Evolutionary conservation across 2,329 filamentous ascomycete genomes (phyloP).

Genomic region (Ophiostoma triangulosporum): DNA sequence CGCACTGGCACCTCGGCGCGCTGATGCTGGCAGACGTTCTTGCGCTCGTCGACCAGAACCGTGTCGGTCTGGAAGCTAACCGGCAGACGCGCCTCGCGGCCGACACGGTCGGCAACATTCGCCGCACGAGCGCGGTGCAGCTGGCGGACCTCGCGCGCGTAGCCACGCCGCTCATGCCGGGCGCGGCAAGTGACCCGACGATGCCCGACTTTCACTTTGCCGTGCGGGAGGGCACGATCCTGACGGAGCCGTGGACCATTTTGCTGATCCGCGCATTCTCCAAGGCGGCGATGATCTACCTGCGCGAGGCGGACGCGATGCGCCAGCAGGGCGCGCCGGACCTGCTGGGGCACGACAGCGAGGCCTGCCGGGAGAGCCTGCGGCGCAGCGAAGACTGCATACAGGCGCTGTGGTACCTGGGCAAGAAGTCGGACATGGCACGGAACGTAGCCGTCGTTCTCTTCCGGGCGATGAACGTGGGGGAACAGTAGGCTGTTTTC

Average conservation of each 20-base stretch:
- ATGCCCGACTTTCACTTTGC: conserved; percentile 37
- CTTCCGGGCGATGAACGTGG: conserved; percentile 49
- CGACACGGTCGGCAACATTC: conserved; percentile 26
- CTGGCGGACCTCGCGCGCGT: conserved; percentile 35
- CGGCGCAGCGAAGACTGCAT: conserved; percentile 34
- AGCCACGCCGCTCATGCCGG: conserved; percentile 21
- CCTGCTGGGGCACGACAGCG: conserved; percentile 14
- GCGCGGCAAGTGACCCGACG: conserved; percentile 15
- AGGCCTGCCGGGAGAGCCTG: conserved; percentile 18
- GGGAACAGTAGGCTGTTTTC: not conserved
- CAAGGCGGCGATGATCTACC: conserved; percentile 27
- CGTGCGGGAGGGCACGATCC: conserved; percentile 38
- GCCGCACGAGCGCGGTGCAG: conserved; percentile 29
- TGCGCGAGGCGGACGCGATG: conserved; percentile 24
- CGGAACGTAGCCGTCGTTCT: conserved; percentile 37
- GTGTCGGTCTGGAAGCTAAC: conserved; percentile 17
- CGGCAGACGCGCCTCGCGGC: conserved; percentile 18
- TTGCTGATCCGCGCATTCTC: conserved; percentile 40
- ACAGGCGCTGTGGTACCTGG: conserved; percentile 38
- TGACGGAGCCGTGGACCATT: conserved; percentile 47
- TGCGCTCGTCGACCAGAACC: conserved; percentile 32
- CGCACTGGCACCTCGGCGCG: conserved; percentile 44
- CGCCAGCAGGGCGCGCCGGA: conserved; percentile 17
- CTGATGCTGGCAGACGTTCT: conserved; percentile 42
- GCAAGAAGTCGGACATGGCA: conserved; percentile 38